These are phyloP conservation scores for Amanita muscaria DNA, from an alignment of 768 basidiomycete genomes.

Conservation along the genomic window DNA sequence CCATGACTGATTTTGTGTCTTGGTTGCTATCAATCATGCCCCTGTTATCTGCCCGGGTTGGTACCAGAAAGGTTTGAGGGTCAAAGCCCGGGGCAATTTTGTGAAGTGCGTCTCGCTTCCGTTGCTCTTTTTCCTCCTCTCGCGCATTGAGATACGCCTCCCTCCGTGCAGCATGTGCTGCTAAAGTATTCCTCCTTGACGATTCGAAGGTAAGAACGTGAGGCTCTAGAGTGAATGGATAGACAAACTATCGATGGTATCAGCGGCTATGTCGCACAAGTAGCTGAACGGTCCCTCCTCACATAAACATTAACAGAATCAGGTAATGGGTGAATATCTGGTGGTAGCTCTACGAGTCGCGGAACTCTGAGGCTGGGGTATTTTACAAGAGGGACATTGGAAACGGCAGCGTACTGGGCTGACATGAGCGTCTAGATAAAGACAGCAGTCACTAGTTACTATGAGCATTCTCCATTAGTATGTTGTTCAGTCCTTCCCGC, in stretches of 20 bases:
- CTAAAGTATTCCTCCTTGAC: conserved; percentile 57
- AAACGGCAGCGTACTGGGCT: conserved; percentile 74
- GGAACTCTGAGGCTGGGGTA: conserved; percentile 87
- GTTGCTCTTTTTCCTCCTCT: conserved; percentile 67
- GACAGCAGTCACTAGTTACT: neutral
- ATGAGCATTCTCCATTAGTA: conserved; percentile 35
- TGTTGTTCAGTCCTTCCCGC: conserved; percentile 55
- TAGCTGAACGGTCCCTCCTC: conserved; percentile 9
- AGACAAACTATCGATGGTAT: conserved; percentile 63
- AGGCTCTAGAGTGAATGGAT: conserved; percentile 89
- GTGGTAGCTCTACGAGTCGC: conserved; percentile 72
- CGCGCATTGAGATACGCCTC: conserved; percentile 63
- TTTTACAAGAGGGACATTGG: conserved; percentile 80
- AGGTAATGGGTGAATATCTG: conserved; percentile 90
- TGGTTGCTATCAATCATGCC: conserved; percentile 13
- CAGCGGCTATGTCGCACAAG: neutral
- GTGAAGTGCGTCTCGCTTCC: conserved; percentile 58
- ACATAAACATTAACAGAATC: conserved; percentile 88
- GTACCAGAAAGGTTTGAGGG: conserved; percentile 52
- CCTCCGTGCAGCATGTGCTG: conserved; percentile 56
- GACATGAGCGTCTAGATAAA: conserved; percentile 4
- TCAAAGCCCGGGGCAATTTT: conserved; percentile 83
- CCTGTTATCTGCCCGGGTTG: conserved; percentile 26
- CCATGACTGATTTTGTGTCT: conserved; percentile 61
- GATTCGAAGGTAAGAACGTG: conserved; percentile 75